Evolutionary conservation across 176 grass and related monocot genomes (phyloP).

Genomic region (Hsuehochloa calcarea): DNA sequence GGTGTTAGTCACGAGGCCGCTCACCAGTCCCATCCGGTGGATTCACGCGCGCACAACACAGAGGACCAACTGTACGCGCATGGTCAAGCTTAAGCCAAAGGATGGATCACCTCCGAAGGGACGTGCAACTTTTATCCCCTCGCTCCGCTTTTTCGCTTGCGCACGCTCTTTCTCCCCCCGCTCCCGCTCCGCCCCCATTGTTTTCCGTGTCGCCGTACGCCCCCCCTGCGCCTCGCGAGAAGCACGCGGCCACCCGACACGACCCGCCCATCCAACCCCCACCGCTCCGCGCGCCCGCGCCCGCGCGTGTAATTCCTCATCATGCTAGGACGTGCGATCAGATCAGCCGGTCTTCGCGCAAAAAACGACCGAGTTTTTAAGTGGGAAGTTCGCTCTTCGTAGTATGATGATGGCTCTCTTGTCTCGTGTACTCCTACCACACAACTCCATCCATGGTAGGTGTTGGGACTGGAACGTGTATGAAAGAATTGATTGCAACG

Average conservation of each 20-base stretch:
- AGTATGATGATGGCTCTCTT: not conserved
- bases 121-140: not conserved
- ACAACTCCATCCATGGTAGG: not conserved
- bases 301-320: not conserved
- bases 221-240: not conserved
- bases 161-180: slow-evolving; percentile 13
- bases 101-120: slow-evolving; percentile 29
- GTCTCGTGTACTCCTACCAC: not conserved
- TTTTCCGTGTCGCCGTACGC: slow-evolving; percentile 1
- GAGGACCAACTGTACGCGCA: not conserved
- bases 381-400: not conserved
- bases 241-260: not conserved
- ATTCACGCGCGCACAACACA: not conserved
- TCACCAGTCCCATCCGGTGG: not conserved
- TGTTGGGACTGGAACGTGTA: not conserved
- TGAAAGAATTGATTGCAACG: not conserved
- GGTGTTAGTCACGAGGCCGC: not conserved
- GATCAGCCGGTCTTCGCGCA: not conserved
- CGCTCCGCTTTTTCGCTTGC: not conserved
- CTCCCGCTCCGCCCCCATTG: not conserved
- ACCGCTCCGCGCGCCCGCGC: too few relatives aligned
- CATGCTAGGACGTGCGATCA: not conserved
- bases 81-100: not conserved
- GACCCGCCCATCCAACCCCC: not conserved
- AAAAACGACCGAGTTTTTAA: not conserved